Evolutionary conservation across 371 early-diverging fungal species (phyloP), one percentile per base, ranked within the genome.

Genomic region (Coemansia sp.): DNA sequence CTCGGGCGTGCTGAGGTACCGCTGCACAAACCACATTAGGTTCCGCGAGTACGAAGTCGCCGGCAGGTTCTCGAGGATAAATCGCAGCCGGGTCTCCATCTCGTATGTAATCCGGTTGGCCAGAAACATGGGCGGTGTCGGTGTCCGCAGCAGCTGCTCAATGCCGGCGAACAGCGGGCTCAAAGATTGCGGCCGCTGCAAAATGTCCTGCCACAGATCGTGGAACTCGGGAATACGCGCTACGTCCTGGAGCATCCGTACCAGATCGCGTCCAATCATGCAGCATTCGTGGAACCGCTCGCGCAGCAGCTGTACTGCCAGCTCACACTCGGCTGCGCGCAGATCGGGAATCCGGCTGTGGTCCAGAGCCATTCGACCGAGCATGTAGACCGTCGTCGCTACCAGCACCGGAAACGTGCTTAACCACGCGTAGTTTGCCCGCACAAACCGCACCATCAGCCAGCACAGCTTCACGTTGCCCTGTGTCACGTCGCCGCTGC

Each of bases 211-310:
- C 89, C 90, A 90, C 33, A 91, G 64, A 14, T 81, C 82, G 29
- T 72, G 62, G 42, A 91, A 78, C 56, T 81, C 85, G 11, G 84
- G 83, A 36, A 89, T 71, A 8, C 75, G 60, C 0, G 82, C 77
- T 0, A 86, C 82, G 47, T 88, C 88, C 69, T 87, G 87, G 38
- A 91, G 71, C 14, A 85, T 80, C 29, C 90, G 81, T 32, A 89
- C 72, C 1, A 90, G 64, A 64, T 91, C 91, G 40, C 91, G 79
- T 0, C 91, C 91, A 1, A 91, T 80, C 18, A 79, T 68, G 5
- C 81, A 80, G 62, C 90, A 90, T 36, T 81, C 83, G 31, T 78
- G 46, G 75, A 86, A 87, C 78, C 83, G 84, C 50, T 85, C 84
- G 42, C 87, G 62, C 37, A 90, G 31, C 11, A 88, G 60, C 36